These are phyloP conservation scores for Catharanthus roseus DNA, from an alignment of 257 asterid genomes.

Conservation along the genomic window DNA sequence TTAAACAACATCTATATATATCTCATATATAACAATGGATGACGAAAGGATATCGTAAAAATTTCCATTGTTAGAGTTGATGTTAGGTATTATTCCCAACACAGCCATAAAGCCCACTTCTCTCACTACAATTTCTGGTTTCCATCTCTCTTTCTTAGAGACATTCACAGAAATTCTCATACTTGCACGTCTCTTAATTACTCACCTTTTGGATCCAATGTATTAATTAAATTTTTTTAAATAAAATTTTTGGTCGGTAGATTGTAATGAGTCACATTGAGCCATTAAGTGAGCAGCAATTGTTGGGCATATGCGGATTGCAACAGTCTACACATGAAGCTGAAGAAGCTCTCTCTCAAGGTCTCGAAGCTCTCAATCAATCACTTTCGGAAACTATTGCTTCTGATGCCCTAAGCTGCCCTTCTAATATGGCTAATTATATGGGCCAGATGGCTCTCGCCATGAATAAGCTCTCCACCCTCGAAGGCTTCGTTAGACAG, in stretches of 20 bases:
- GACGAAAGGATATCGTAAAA: constrained; percentile 17
- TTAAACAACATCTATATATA: constrained; percentile 5
- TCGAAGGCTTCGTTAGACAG: constrained; percentile 78
- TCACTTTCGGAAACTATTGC: constrained; percentile 55
- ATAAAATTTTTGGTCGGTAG: no score
- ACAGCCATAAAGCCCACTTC: constrained; percentile 40
- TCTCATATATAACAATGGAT: constrained; percentile 6
- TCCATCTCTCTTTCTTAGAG: not conserved
- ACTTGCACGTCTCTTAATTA: constrained; percentile 14
- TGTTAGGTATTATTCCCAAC: constrained; percentile 31
- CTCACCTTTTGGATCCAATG: no score
- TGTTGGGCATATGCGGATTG: constrained; percentile 53
- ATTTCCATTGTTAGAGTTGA: constrained; percentile 20
- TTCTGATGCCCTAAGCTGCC: constrained; percentile 58
- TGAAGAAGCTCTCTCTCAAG: constrained; percentile 71
- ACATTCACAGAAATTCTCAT: no score
- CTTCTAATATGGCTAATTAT: constrained; percentile 54
- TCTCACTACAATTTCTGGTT: constrained; percentile 29
- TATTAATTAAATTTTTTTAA: no score
- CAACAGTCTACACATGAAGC: constrained; percentile 71
- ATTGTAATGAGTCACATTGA: constrained; percentile 54
- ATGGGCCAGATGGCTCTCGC: constrained; percentile 78
- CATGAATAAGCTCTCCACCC: constrained; percentile 68
- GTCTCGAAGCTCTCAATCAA: constrained; percentile 54
- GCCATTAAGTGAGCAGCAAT: constrained; percentile 67